Percentiles rank a stretch among this genome's conserved stretches.
phyloP scores from a whole-genome alignment of 2,329 filamentous ascomycete genomes.

The Pseudogymnoascus pannorum region DNA sequence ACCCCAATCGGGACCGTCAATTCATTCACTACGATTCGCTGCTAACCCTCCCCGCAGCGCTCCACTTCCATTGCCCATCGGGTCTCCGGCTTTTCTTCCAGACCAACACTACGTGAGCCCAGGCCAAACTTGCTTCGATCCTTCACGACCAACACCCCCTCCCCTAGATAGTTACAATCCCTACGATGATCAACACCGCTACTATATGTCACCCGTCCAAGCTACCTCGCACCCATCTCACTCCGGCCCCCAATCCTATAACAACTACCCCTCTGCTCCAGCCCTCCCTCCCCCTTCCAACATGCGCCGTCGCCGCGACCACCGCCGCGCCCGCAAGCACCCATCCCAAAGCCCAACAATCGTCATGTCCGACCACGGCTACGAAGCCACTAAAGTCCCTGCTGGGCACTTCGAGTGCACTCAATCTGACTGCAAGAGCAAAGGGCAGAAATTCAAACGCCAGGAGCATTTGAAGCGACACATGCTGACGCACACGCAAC shows the following conservation, averaged over 20 bases:
- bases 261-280: slow-evolving; percentile 11
- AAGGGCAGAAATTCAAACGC: slow-evolving; percentile 34
- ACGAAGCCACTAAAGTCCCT: slow-evolving; percentile 10
- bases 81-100: neutral
- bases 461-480: slow-evolving; percentile 43
- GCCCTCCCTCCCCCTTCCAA: slow-evolving; percentile 8
- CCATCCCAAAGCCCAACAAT: slow-evolving; percentile 10
- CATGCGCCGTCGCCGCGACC: slow-evolving; percentile 7
- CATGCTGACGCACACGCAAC: slow-evolving; percentile 34
- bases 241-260: neutral
- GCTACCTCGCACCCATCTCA: slow-evolving; percentile 20
- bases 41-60: neutral
- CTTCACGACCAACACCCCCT: neutral
- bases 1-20: neutral
- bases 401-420: slow-evolving; percentile 28
- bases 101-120: slow-evolving; percentile 5
- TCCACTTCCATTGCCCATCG: neutral
- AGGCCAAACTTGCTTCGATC: neutral
- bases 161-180: neutral
- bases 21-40: neutral
- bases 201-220: slow-evolving; percentile 13
- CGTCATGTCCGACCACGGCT: slow-evolving; percentile 10
- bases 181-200: neutral
- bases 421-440: slow-evolving; percentile 34
- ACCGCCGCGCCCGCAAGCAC: neutral